Conservation (phyloP, 768 basidiomycete species). For the Suillus subluteus region DNA sequence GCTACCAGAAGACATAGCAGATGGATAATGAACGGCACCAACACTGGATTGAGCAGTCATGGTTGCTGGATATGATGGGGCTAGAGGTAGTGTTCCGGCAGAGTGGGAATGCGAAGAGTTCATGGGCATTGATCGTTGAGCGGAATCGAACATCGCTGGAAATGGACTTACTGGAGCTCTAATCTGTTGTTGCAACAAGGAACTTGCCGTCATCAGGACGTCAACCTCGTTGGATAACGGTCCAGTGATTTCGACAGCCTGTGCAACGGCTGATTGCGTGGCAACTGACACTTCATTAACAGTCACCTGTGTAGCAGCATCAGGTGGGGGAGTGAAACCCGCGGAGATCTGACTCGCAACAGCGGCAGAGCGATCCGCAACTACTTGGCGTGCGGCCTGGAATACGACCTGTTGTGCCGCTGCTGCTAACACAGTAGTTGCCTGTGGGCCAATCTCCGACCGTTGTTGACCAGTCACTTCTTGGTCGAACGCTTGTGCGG, state of each 20-base stretch:
- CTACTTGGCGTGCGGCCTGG: slow-evolving; percentile 68
- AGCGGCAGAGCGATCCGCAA: slow-evolving; percentile 52
- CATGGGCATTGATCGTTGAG: slow-evolving; percentile 28
- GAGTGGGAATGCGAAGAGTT: slow-evolving; percentile 41
- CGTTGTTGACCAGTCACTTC: slow-evolving; percentile 57
- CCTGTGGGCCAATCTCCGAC: slow-evolving; percentile 50
- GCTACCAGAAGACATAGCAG: slow-evolving; percentile 24
- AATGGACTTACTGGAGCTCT: slow-evolving; percentile 32
- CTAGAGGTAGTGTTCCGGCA: slow-evolving; percentile 31
- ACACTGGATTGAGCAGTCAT: slow-evolving; percentile 24
- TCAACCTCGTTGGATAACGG: slow-evolving; percentile 78
- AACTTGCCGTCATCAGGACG: slow-evolving; percentile 72
- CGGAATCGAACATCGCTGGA: slow-evolving; percentile 27
- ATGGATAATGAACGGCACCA: slow-evolving; percentile 25
- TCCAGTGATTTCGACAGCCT: slow-evolving; percentile 78
- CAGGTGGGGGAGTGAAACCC: slow-evolving; percentile 38
- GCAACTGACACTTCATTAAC: slow-evolving; percentile 61
- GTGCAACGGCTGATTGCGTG: slow-evolving; percentile 79
- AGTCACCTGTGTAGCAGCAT: slow-evolving; percentile 46
- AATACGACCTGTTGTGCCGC: slow-evolving; percentile 84
- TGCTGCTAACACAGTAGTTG: slow-evolving; percentile 61
- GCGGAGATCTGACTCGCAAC: slow-evolving; percentile 44
- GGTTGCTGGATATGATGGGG: slow-evolving; percentile 30
- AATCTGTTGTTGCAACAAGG: slow-evolving; percentile 51
- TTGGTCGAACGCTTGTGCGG: slow-evolving; percentile 77